Evolutionary conservation across 768 basidiomycete species (phyloP).

Genomic region (Holtermannia corniformis): DNA sequence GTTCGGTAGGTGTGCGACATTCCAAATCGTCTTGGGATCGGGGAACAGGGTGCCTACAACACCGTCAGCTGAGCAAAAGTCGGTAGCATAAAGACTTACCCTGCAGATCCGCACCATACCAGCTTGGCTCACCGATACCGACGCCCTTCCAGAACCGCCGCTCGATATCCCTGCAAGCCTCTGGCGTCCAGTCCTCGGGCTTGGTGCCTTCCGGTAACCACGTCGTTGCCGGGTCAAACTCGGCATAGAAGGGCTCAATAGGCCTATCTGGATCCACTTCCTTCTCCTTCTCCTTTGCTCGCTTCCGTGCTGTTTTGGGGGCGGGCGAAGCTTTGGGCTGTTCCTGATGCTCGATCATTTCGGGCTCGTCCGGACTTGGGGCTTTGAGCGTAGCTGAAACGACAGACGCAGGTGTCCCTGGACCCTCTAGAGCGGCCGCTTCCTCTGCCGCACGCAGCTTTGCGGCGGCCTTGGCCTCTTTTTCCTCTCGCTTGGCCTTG

Average conservation of each 20-base stretch:
- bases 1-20: constrained; percentile 84
- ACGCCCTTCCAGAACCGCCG: constrained; percentile 86
- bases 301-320: constrained; percentile 1
- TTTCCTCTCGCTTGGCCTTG: constrained; percentile 5
- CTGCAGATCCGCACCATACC: constrained; percentile 95
- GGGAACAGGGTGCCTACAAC: constrained; percentile 47
- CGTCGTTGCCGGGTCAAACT: constrained; percentile 60
- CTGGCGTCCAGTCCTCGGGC: constrained; percentile 69
- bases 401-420: background rate
- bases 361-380: background rate
- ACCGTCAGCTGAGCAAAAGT: constrained; percentile 51
- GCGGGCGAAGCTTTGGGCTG: no score
- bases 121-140: constrained; percentile 76
- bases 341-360: background rate
- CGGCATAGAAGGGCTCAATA: constrained; percentile 54
- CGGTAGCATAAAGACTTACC: constrained; percentile 48
- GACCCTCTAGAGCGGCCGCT: constrained; percentile 3
- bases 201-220: constrained; percentile 71
- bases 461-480: constrained; percentile 1
- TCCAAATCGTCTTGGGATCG: constrained; percentile 74
- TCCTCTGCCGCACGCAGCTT: constrained; percentile 13
- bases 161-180: constrained; percentile 79
- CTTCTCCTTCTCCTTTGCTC: constrained; percentile 36
- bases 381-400: background rate
- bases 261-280: constrained; percentile 32